Base-by-base conservation (phyloP, 2,329 filamentous ascomycete species). In the Zasmidium cellare region DNA sequence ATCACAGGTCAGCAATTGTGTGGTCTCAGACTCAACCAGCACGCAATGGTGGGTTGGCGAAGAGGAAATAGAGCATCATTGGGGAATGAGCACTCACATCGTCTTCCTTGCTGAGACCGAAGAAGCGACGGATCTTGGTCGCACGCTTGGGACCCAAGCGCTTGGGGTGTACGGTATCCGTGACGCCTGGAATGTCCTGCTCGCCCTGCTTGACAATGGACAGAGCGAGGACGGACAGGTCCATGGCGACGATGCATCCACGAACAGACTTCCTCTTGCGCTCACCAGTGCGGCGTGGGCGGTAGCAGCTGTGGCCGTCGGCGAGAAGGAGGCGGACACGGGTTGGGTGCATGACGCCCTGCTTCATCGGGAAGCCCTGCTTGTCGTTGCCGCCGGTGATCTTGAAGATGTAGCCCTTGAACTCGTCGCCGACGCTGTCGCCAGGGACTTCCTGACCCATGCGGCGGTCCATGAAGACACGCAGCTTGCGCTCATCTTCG, bases 301-400 rank as follows among this genome's bases (percentile, higher is more conserved):
- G 93, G 89, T 97, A 99, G 91, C 94, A 99, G 73, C 91, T 94
- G 90, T 97, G 94, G 80, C 94, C 94, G 57, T 96, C 92, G 78
- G 89, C 78, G 77, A 99, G 91, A 75, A 99, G 90, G 71, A 99
- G 92, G 72, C 91, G 89, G 83, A 97, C 94, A 94, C 94, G 94
- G 80, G 91, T 94, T 75, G 94, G 92, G 81, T 96, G 90, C 87
- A 99, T 93, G 80, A 96, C 90, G 86, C 94, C 94, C 89, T 99
- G 96, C 92, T 99, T 99, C 94, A 99, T 99, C 74, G 94, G 94
- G 88, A 99, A 99, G 85, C 94, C 94, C 87, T 99, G 96, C 91
- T 99, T 99, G 90, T 99, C 94, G 90, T 99, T 99, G 79, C 96
- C 94, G 77, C 94, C 96, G 75, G 94, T 99, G 85, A 99, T 97